phyloP scores from a whole-genome alignment of 2,329 filamentous ascomycete species.

The Cylindrodendrum hubeiense region DNA sequence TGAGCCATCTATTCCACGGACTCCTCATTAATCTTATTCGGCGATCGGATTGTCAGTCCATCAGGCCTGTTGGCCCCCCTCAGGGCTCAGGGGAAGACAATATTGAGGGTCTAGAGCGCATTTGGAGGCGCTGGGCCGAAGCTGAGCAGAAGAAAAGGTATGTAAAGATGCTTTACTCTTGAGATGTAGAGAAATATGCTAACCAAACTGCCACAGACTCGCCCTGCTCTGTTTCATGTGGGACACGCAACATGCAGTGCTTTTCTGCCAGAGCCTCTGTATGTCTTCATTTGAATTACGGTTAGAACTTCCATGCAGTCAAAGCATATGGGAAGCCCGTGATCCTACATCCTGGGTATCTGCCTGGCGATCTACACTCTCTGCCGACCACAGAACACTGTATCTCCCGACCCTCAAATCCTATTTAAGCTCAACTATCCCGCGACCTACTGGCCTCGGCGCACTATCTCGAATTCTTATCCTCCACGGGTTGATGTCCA shows the following conservation, averaged over 20 bases:
- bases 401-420: conserved; percentile 68
- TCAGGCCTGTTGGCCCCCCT: conserved; percentile 42
- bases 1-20: conserved; percentile 67
- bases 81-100: conserved; percentile 43
- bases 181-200: not conserved
- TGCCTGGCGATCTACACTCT: conserved; percentile 44
- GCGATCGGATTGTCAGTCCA: conserved; percentile 51
- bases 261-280: conserved; percentile 75
- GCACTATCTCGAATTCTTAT: conserved; percentile 65
- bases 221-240: conserved; percentile 74
- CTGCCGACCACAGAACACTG: conserved; percentile 21
- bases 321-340: conserved; percentile 68
- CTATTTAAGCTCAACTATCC: conserved; percentile 62
- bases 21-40: conserved; percentile 54
- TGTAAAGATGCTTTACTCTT: not conserved
- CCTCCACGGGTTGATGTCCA: conserved; percentile 72
- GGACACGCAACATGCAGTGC: conserved; percentile 74
- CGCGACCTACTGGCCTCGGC: conserved; percentile 58
- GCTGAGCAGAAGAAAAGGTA: conserved; percentile 70
- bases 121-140: conserved; percentile 67
- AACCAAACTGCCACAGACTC: conserved; percentile 49
- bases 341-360: conserved; percentile 64
- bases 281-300: conserved; percentile 75
- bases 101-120: conserved; percentile 54
- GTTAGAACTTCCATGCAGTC: conserved; percentile 66